Evolutionary conservation across 2,329 filamentous ascomycete species (phyloP).

Genomic region (Cercospora canescens): DNA sequence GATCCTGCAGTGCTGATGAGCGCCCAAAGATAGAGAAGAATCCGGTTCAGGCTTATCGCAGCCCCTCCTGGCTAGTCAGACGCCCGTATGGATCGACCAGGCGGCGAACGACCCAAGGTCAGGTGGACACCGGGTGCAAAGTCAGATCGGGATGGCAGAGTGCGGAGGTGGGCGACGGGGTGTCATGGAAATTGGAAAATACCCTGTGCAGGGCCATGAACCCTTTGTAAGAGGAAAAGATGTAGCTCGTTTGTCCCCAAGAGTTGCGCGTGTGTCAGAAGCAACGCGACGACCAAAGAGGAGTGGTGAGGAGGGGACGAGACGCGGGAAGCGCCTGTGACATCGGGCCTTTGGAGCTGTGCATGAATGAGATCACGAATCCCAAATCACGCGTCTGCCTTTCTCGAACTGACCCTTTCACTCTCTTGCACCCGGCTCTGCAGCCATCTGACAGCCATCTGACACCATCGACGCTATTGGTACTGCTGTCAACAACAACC

Average conservation of each 20-base stretch:
- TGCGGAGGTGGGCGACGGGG: not conserved
- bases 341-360: conserved; percentile 1
- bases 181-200: not conserved
- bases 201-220: not conserved
- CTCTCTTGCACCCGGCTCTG: not conserved
- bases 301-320: not conserved
- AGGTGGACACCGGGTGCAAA: not conserved
- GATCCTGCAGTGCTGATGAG: not conserved
- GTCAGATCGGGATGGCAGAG: not conserved
- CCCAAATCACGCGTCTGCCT: not conserved
- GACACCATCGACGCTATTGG: not conserved
- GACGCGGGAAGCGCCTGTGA: not conserved
- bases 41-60: conserved; percentile 1
- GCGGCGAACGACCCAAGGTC: not conserved
- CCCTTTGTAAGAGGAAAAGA: not conserved
- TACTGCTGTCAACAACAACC: not conserved
- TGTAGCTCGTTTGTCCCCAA: not conserved
- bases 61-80: conserved; percentile 4
- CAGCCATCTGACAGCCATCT: not conserved
- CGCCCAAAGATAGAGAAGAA: not conserved
- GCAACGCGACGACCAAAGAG: not conserved
- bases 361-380: conserved; percentile 4
- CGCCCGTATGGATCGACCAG: not conserved
- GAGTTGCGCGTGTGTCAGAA: not conserved
- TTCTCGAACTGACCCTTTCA: not conserved